Conservation (phyloP, 352 stramenopile species). For the Aphanomyces euteiches region DNA sequence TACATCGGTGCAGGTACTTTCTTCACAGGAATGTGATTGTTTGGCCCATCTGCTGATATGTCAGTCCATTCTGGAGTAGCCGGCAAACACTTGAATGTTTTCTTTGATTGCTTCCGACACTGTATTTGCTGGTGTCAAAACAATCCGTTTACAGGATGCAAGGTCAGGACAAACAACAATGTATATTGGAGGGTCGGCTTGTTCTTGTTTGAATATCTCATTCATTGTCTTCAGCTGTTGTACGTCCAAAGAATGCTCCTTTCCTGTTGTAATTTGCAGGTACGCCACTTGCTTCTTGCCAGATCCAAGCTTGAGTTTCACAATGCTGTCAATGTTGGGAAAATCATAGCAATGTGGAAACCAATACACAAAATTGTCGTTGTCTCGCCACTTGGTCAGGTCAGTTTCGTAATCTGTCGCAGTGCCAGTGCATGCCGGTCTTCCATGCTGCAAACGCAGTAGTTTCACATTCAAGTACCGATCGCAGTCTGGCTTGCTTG, state of each 20-base stretch:
- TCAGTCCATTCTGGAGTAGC: conserved; percentile 5
- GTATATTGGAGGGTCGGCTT: conserved; percentile 8
- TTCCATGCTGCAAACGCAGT: not conserved
- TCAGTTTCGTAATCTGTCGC: conserved; percentile 23
- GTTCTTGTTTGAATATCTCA: not conserved
- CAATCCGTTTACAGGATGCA: conserved; percentile 9
- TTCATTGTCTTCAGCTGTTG: conserved; percentile 15
- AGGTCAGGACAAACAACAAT: conserved; percentile 15
- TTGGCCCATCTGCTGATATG: conserved; percentile 6
- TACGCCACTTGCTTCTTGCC: conserved; percentile 30
- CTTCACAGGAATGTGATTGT: not conserved
- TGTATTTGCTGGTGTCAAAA: not conserved
- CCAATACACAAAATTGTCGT: conserved; percentile 33
- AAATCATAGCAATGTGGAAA: conserved; percentile 35
- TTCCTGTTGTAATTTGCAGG: conserved; percentile 31
- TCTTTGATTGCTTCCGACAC: conserved; percentile 15
- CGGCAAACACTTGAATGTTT: conserved; percentile 9
- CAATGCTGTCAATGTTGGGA: conserved; percentile 34
- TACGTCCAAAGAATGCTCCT: conserved; percentile 26
- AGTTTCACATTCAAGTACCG: not conserved
- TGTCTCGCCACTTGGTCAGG: conserved; percentile 29
- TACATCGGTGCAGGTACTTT: not conserved
- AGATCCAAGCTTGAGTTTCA: conserved; percentile 25
- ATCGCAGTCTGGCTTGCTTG: not conserved
- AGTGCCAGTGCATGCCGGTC: not conserved